Base-by-base conservation (phyloP, 1,284 basidiomycete species). In the Mycena sp. region DNA sequence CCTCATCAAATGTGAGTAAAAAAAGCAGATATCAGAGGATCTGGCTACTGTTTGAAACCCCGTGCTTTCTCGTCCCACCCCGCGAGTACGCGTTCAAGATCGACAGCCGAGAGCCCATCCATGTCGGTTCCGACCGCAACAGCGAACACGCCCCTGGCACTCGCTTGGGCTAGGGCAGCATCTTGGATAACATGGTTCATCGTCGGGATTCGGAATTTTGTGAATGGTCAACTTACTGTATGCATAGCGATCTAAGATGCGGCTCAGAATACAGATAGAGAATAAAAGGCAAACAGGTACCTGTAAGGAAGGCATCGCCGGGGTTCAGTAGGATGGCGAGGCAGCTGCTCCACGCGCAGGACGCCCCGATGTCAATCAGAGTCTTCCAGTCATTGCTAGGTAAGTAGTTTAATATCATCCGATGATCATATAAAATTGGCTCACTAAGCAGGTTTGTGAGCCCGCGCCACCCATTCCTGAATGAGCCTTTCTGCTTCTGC, bases 111-210 rank as follows among this genome's bases (percentile, higher is more conserved):
- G 79, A 95, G 87, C n/a, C 93, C 93, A 67, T 90, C 81, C 12
- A 80, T 81, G 72, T 96, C 93, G 80, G 93, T 90, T 37, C 83
- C 82, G 25, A 95, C 80, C 0, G 88, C 80, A 3, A 90, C 81
- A n/a, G 85, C 77, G 25, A 76, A 73, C 23, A 89, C 71, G 29
- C 82, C 83, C 58, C 83, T 67, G 90, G 85, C 11, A 89, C 72
- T 26, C 92, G 73, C 6, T 84, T 86, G 19, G 3, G 12, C 14
- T 21, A 64, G 38, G 46, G 64, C 37, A 58, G 52, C 44, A 55
- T 65, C 59, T 63, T 30, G 37, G 40, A 46, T 35, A 11, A 10
- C n/a, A 40, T 44, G 40, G 9, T 10, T 35, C 11, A 23, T 23
- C 23, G 7, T 12, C 14, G 25, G 29, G 12, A 23, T 21, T 11